Conservation (phyloP, 2,329 filamentous ascomycete genomes). For the Exophiala bonariae region DNA sequence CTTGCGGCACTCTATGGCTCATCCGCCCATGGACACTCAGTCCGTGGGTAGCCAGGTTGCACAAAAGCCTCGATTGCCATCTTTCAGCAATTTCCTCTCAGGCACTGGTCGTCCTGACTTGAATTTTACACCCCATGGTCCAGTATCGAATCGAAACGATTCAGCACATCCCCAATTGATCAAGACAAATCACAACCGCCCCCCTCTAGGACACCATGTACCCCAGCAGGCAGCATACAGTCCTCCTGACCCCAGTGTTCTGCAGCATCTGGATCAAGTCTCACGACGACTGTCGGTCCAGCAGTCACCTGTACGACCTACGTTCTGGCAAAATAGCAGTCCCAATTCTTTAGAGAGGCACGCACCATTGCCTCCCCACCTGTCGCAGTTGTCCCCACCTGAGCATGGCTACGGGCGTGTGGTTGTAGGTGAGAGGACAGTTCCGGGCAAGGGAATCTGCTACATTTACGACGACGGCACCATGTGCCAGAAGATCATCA, state of each 20-base stretch:
- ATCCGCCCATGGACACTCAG: conserved; percentile 7
- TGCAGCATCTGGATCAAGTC: conserved; percentile 1
- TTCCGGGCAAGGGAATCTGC: conserved; percentile 76
- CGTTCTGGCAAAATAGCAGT: conserved; percentile 9
- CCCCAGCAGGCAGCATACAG: conserved; percentile 3
- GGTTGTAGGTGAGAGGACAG: conserved; percentile 42
- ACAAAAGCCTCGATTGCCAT: conserved; percentile 21
- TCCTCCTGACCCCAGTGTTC: conserved; percentile 2
- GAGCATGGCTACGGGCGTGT: conserved; percentile 9
- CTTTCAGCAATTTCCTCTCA: conserved; percentile 25
- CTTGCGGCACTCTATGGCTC: conserved; percentile 14
- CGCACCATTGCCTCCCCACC: conserved; percentile 17
- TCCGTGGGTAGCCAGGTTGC: conserved; percentile 3
- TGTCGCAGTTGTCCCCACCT: conserved; percentile 22
- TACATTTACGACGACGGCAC: conserved; percentile 85
- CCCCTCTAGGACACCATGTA: background rate
- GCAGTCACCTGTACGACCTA: conserved; percentile 1
- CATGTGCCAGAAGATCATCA: conserved; percentile 78
- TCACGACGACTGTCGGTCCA: conserved; percentile 2
- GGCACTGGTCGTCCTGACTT: conserved; percentile 13
- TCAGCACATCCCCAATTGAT: background rate
- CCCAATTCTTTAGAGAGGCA: conserved; percentile 2
- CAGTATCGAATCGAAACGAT: conserved; percentile 5
- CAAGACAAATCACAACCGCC: conserved; percentile 21
- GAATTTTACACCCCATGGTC: conserved; percentile 5